phyloP scores from a whole-genome alignment of 345 rosid species.

The Anastatica hierochuntica region DNA sequence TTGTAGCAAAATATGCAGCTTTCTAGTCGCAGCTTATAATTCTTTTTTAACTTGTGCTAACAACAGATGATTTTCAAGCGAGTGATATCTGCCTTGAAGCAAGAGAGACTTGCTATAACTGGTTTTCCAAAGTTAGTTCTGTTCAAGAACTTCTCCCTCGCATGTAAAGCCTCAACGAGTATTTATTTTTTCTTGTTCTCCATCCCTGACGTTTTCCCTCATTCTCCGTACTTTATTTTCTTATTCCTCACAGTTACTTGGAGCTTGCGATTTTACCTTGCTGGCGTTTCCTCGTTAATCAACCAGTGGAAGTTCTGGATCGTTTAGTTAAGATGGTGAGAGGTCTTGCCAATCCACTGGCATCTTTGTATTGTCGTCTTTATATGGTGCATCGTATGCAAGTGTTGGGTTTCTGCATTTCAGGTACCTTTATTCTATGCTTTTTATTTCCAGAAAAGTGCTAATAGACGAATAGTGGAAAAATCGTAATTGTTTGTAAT shows the following conservation, averaged over 20 bases:
- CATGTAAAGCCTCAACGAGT: constrained; percentile 50
- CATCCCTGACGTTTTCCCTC: neutral
- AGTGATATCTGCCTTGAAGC: constrained; percentile 57
- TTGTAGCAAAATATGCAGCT: constrained; percentile 2
- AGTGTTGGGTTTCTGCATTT: constrained; percentile 42
- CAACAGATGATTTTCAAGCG: constrained; percentile 61
- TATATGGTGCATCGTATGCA: constrained; percentile 63
- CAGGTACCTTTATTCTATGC: constrained; percentile 32
- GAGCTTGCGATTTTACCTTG: constrained; percentile 87
- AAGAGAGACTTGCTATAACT: constrained; percentile 85
- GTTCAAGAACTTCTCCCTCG: constrained; percentile 86
- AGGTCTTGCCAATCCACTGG: constrained; percentile 80
- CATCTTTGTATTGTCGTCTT: constrained; percentile 70
- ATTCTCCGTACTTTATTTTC: constrained; percentile 4
- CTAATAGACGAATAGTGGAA: neutral
- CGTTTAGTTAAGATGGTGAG: constrained; percentile 75
- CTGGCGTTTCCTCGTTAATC: constrained; percentile 62
- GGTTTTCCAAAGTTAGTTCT: constrained; percentile 85
- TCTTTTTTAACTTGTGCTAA: constrained; percentile 13
- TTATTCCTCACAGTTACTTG: constrained; percentile 57
- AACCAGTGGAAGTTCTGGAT: constrained; percentile 43
- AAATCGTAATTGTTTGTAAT: neutral
- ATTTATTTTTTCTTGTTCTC: constrained; percentile 1
- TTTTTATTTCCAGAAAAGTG: neutral
- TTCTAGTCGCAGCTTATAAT: constrained; percentile 15